Conservation (phyloP, 2,329 filamentous ascomycete genomes). For the Fusarium gaditjirri region DNA sequence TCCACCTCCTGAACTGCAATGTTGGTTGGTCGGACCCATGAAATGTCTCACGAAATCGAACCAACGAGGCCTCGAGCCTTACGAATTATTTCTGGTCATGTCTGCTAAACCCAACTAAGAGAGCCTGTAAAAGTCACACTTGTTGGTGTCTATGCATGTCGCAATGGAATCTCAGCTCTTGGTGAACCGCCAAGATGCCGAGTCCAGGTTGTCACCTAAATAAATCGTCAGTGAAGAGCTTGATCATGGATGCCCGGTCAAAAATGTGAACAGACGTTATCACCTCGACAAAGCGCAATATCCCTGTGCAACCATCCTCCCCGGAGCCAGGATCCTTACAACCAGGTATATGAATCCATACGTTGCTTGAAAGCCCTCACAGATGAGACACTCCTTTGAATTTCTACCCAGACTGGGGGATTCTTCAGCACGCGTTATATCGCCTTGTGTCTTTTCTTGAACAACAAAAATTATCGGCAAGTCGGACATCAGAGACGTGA, state of each 20-base stretch:
- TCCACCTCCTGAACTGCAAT: constrained; percentile 2
- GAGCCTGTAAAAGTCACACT: not conserved
- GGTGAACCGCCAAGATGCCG: constrained; percentile 28
- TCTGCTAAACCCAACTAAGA: not conserved
- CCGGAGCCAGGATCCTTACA: constrained; percentile 17
- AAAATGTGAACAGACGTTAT: constrained; percentile 28
- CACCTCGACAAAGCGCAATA: constrained; percentile 32
- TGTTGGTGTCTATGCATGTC: constrained; percentile 24
- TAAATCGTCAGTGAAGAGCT: constrained; percentile 32
- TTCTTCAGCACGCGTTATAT: not conserved
- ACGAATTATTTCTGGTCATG: constrained; percentile 20
- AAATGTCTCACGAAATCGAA: constrained; percentile 35
- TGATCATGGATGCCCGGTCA: constrained; percentile 34
- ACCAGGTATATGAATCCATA: not conserved
- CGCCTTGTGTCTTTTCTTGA: not conserved
- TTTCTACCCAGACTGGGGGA: not conserved
- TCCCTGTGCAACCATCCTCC: constrained; percentile 26
- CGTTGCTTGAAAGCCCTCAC: not conserved
- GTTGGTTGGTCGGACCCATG: constrained; percentile 3
- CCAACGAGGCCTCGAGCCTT: constrained; percentile 38
- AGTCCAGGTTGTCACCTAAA: constrained; percentile 24
- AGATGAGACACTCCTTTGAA: not conserved
- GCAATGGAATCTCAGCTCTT: constrained; percentile 1
- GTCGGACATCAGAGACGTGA: constrained; percentile 10
- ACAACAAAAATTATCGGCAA: not conserved